Base-by-base conservation (phyloP, 2,329 filamentous ascomycete species). In the Hypoxylon sp. region DNA sequence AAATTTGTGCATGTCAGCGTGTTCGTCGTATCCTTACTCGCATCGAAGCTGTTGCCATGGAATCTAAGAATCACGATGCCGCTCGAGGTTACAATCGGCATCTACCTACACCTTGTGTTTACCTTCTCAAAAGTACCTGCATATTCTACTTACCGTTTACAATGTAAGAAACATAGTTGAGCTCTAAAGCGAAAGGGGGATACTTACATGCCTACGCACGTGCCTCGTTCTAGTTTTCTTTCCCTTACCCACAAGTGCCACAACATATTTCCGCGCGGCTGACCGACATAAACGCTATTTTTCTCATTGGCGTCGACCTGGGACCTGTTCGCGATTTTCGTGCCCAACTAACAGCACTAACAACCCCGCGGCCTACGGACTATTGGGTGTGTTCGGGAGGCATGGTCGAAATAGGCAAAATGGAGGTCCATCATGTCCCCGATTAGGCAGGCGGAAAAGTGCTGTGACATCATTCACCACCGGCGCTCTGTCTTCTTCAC, bases 371-470 rank as follows among this genome's bases (percentile, higher is more conserved):
- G 45, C 18, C 26, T 16, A 11, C 18, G 24, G 42, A 61, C 61
- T 64, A 67, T 67, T 69, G 50, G 61, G 59, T 38, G 26, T 26
- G 30, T 58, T 65, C 64, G 57, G 61, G 22, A 26, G 14, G 38
- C 51, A 58, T 51, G 42, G 12, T 60, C 42, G 30, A 46, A 63
- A 40, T 50, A 26, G 64, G 67, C 64, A 69, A 57, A 18, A 61
- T 40, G 9, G 18, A 53, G 40, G 46, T 42, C 36, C 30, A 65
- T 57, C 54, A 40, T 45, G 32, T 57, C 38, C 64, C 61, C 30
- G 30, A 62, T 62, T 63, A 69, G 64, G 67, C 64, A 67, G 59
- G 61, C 52, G 30, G 48, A 53, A n/a, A 36, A 38, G 49, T 53
- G 36, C 7, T 11, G 26, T 69, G 64, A 69, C 67, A 64, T 69